Conservation (phyloP, 176 grass and related monocot genomes). For the Pharus latifolius region DNA sequence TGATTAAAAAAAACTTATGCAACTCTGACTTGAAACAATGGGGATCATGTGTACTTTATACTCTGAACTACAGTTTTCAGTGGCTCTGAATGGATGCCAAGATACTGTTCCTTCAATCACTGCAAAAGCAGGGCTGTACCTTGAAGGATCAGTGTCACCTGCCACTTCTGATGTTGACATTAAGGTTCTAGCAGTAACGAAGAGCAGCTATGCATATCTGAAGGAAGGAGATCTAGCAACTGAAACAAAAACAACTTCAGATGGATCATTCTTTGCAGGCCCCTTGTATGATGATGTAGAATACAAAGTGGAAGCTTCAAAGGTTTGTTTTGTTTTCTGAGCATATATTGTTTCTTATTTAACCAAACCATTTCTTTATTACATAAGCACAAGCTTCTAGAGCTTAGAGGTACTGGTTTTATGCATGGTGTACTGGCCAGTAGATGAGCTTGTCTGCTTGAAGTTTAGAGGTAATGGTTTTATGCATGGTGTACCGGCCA, state of each 20-base stretch:
- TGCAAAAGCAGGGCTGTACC: constrained; percentile 72
- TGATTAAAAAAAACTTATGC: neutral
- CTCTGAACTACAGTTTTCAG: constrained; percentile 59
- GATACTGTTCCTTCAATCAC: constrained; percentile 45
- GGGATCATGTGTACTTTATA: neutral
- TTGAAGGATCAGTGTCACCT: constrained; percentile 81
- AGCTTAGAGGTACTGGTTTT: neutral
- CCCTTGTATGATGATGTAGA: constrained; percentile 81
- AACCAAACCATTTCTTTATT: neutral
- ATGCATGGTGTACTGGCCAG: neutral
- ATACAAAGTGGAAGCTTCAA: constrained; percentile 82
- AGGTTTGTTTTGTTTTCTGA: constrained; percentile 38
- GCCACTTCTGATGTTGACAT: constrained; percentile 66
- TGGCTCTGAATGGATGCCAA: constrained; percentile 69
- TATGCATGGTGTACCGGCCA: too few species aligned
- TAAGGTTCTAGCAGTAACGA: constrained; percentile 53
- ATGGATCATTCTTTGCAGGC: constrained; percentile 74
- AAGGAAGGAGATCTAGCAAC: constrained; percentile 68
- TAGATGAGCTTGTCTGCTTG: neutral
- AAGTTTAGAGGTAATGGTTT: too few species aligned
- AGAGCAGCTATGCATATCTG: constrained; percentile 52
- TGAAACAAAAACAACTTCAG: constrained; percentile 64
- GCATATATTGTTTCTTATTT: constrained; percentile 5
- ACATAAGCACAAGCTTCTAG: neutral
- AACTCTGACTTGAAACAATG: neutral